Conservation (phyloP, 2,329 filamentous ascomycete species). For the Fusarium globosum region DNA sequence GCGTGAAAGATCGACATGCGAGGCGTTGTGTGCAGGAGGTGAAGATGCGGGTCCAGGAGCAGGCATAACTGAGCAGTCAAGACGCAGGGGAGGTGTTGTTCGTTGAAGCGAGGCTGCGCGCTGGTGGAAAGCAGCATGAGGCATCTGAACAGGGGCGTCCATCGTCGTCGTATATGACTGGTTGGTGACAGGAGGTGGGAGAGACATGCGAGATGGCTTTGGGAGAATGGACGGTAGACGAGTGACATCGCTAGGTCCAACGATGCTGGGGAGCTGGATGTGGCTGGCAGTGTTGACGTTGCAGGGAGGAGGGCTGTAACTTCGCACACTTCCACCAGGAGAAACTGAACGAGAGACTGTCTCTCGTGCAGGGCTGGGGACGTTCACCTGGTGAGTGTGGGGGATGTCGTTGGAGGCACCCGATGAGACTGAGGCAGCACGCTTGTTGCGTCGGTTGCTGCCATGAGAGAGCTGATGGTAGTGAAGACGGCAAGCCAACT, state of each 20-base stretch:
- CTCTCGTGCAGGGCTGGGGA: constrained; percentile 64
- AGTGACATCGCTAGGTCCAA: constrained; percentile 56
- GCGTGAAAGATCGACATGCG: constrained; percentile 71
- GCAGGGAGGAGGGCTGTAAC: constrained; percentile 59
- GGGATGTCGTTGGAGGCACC: constrained; percentile 65
- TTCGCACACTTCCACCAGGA: constrained; percentile 58
- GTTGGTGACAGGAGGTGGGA: constrained; percentile 53
- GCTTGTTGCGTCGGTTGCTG: constrained; percentile 83
- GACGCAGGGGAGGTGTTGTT: constrained; percentile 62
- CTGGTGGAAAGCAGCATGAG: constrained; percentile 53
- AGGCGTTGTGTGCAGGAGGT: constrained; percentile 47
- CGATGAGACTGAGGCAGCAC: constrained; percentile 76
- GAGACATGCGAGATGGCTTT: constrained; percentile 68
- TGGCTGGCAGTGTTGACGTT: constrained; percentile 53
- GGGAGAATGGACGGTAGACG: constrained; percentile 72
- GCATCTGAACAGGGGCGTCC: constrained; percentile 59
- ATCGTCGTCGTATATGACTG: constrained; percentile 57
- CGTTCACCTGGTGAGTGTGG: constrained; percentile 57
- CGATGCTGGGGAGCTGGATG: constrained; percentile 65
- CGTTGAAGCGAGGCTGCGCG: constrained; percentile 47
- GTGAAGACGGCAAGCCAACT: constrained; percentile 86
- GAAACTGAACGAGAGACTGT: constrained; percentile 61
- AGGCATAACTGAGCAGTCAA: constrained; percentile 67
- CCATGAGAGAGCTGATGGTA: constrained; percentile 88
- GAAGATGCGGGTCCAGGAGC: constrained; percentile 52